Base-by-base conservation (phyloP, 208 protist species). In the Sergeia podlipaevii region DNA sequence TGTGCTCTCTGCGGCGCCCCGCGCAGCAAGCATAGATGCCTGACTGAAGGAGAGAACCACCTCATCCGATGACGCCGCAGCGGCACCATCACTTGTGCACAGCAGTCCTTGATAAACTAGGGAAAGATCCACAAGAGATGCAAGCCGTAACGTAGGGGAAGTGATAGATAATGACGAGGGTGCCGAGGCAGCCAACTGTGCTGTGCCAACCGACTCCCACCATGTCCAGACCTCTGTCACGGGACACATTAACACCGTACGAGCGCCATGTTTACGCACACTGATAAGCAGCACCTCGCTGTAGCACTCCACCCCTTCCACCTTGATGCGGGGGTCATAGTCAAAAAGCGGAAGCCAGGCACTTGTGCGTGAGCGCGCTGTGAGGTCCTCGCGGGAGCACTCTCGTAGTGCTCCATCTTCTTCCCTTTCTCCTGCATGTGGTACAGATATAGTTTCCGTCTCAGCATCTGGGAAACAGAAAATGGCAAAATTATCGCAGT, bases 301-400 rank as follows among this genome's bases (percentile, higher is more conserved):
- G 29, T 49, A 45, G 29, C 51, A 63, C 41, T 80, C 65, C 4
- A 91, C 76, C 15, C 57, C 60, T 34, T 91, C 77, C 27, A 91
- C 43, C 42, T 71, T 75, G 18, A 76, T 55, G 15, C 28, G 4
- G 6, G 62, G 17, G 23, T 79, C 72, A 46, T 80, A 71, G 5
- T 48, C 52, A 53, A 91, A 73, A 5, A 91, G 78, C 4, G 65
- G 60, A 17, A 28, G 59, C 70, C 78, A 82, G 28, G n/a, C n/a
- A n/a, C n/a, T n/a, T n/a, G n/a, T n/a, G n/a, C n/a, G n/a, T n/a
- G n/a, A n/a, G n/a, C n/a, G n/a, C n/a, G n/a, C n/a, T n/a, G n/a
- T n/a, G n/a, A n/a, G n/a, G n/a, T n/a, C n/a, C n/a, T n/a, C n/a
- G n/a, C n/a, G n/a, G n/a, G n/a, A n/a, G n/a, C n/a, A n/a, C n/a